Base-by-base conservation (phyloP, 768 basidiomycete genomes). In the Serendipita sp. region DNA sequence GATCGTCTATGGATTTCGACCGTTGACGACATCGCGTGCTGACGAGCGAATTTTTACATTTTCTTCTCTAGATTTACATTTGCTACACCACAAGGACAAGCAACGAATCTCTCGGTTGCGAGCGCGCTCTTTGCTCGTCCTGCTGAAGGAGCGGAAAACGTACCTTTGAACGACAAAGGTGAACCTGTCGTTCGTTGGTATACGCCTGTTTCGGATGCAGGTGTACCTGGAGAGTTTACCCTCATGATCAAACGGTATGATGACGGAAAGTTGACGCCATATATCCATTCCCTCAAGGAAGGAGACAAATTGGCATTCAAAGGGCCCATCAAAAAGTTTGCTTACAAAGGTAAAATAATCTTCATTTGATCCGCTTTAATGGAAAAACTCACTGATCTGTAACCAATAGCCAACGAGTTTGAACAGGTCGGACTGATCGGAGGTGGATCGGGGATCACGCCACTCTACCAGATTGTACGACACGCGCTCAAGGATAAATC, bases 401-500 rank as follows among this genome's bases (percentile, higher is more conserved):
- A n/a, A 53, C n/a, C 67, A 18, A 11, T 44, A 91, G 88, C 78
- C 67, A 90, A 91, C 72, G 82, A 91, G 73, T 85, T 87, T 62
- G 88, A 93, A 23, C 78, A 92, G 68, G 85, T 96, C 63, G 88
- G 86, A 11, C 78, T 94, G 69, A 90, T 98, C 69, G 91, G 90
- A 37, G 96, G 96, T 63, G 96, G 96, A 63, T 87, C 84, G 68
- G 96, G 96, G 72, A 91, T 98, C 66, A 87, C 90, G 6, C 90
- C 90, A 2, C 80, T 92, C 52, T 91, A 88, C 76, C 90, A 91
- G 74, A 75, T 96, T 69, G 71, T 94, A 50, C 78, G 78, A 48
- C 83, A 92, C 72, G 86, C 90, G 6, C 81, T 86, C 65, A 69
- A 83, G 0, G 85, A 90, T 70, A 79, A 81, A 36, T 69, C 74